These are phyloP conservation scores for Cladorrhinum sp. DNA, from an alignment of 2,329 filamentous ascomycete species.

Conservation along the genomic window DNA sequence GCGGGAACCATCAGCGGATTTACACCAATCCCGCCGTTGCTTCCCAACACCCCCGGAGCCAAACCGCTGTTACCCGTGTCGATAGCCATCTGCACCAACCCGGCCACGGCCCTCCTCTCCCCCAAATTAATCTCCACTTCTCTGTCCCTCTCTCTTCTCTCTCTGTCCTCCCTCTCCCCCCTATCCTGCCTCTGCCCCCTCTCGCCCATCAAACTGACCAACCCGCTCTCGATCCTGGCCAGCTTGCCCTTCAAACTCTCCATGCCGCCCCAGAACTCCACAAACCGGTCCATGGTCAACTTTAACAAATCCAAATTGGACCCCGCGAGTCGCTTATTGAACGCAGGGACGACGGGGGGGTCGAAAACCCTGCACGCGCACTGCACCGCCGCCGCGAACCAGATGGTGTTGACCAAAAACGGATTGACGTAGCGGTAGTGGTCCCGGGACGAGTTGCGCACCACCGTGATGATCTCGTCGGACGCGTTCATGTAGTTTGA, in stretches of 20 bases:
- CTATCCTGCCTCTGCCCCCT: too few species aligned
- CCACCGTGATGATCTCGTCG: conserved; percentile 30
- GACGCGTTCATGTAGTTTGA: conserved; percentile 32
- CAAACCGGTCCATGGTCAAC: conserved; percentile 18
- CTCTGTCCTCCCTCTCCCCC: too few species aligned
- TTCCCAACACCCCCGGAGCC: background rate
- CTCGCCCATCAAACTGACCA: conserved; percentile 15
- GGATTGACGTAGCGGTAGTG: conserved; percentile 33
- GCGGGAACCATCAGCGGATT: background rate
- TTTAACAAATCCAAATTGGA: conserved; percentile 19
- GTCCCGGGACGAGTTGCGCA: conserved; percentile 28
- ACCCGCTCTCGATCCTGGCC: conserved; percentile 13
- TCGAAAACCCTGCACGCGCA: conserved; percentile 20
- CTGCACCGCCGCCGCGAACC: conserved; percentile 34
- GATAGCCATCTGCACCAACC: background rate
- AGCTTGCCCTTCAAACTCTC: conserved; percentile 18
- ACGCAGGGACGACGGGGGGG: too few species aligned
- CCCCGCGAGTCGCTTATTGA: conserved; percentile 12
- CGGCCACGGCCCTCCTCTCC: too few species aligned
- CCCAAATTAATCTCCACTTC: background rate
- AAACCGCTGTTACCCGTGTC: background rate
- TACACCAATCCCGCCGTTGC: background rate
- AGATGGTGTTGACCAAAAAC: conserved; percentile 33
- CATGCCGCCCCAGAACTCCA: conserved; percentile 22
- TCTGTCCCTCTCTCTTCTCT: background rate